Base-by-base conservation (phyloP, 139 green algal genomes). In the Chlamydomonas eustigma region DNA sequence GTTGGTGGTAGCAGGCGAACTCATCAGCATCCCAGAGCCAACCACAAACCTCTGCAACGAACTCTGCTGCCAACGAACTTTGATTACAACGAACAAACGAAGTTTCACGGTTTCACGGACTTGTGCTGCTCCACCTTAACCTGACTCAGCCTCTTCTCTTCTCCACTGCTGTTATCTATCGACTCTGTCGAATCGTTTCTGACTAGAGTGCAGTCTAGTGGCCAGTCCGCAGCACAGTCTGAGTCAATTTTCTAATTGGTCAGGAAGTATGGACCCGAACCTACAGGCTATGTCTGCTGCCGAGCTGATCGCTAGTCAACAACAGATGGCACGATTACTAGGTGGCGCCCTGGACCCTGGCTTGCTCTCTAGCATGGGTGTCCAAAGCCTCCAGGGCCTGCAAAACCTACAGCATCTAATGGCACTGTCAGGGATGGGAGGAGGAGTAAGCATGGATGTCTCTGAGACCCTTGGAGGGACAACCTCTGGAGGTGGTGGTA, bases 21-120 rank as follows among this genome's bases (percentile, higher is more conserved):
- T 28, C 44, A 58, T 58, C 44, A 58, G 18, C 4, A 37, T 30
- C 52, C 12, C 64, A 12, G 32, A 72, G 22, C 64, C 38, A 78
- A 36, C 77, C 18, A 12, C 44, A 58, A 58, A 12, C 44, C 44
- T 58, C 44, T 18, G 18, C 44, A 58, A 58, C 44, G 44, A 58
- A 58, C 44, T 58, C 44, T 58, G 44, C 44, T 58, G 44, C 44
- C 44, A n/a, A n/a, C n/a, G n/a, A n/a, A n/a, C n/a, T n/a, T n/a
- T n/a, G n/a, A n/a, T n/a, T n/a, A n/a, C 44, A 58, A 58, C 44
- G 44, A 58, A 58, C 44, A 58, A 58, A 58, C 44, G 12, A 58
- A 28, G 12, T 18, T 12, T 28, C 18, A 12, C 12, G 44, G 12
- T 58, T 58, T 12, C 44, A 58, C 12, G 44, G 12, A 12, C 12